Evolutionary conservation across 2,329 filamentous ascomycete genomes (phyloP).

Genomic region (Apiospora sp.): DNA sequence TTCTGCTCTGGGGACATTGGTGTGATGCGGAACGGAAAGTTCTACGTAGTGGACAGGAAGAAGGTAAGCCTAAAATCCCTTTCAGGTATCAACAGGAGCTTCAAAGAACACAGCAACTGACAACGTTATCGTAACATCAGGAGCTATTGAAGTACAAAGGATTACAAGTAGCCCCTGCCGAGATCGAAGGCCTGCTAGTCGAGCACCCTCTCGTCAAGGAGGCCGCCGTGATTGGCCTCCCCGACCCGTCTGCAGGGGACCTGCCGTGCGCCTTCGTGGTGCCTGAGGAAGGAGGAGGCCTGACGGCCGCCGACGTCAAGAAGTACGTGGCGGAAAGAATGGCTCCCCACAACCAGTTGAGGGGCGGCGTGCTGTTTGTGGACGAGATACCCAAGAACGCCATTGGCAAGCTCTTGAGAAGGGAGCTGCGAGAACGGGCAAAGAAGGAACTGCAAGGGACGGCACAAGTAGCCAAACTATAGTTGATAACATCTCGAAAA

Average conservation of each 20-base stretch:
- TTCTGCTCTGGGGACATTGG: slow-evolving; percentile 86
- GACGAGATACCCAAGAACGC: slow-evolving; percentile 65
- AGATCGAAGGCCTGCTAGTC: slow-evolving; percentile 60
- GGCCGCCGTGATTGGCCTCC: slow-evolving; percentile 68
- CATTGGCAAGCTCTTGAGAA: slow-evolving; percentile 66
- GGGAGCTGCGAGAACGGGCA: slow-evolving; percentile 55
- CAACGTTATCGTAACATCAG: slow-evolving; percentile 47
- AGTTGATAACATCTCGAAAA: neutral
- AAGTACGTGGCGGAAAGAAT: slow-evolving; percentile 38
- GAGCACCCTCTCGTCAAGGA: slow-evolving; percentile 57
- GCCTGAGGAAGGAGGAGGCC: slow-evolving; percentile 29
- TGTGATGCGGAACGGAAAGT: slow-evolving; percentile 71
- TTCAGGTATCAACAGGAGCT: neutral
- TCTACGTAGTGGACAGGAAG: slow-evolving; percentile 83
- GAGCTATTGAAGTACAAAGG: slow-evolving; percentile 70
- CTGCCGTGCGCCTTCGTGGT: slow-evolving; percentile 58
- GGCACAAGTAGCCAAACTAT: neutral
- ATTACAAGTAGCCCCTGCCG: slow-evolving; percentile 72
- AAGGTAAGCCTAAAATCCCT: slow-evolving; percentile 55
- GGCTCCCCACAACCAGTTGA: slow-evolving; percentile 38
- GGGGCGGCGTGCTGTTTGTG: slow-evolving; percentile 49
- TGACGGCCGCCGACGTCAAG: slow-evolving; percentile 33
- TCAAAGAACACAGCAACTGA: neutral
- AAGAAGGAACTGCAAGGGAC: neutral
- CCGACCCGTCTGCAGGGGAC: slow-evolving; percentile 63